Evolutionary conservation across 75 land plant genomes (phyloP).

Genomic region (Selaginella moellendorffii): DNA sequence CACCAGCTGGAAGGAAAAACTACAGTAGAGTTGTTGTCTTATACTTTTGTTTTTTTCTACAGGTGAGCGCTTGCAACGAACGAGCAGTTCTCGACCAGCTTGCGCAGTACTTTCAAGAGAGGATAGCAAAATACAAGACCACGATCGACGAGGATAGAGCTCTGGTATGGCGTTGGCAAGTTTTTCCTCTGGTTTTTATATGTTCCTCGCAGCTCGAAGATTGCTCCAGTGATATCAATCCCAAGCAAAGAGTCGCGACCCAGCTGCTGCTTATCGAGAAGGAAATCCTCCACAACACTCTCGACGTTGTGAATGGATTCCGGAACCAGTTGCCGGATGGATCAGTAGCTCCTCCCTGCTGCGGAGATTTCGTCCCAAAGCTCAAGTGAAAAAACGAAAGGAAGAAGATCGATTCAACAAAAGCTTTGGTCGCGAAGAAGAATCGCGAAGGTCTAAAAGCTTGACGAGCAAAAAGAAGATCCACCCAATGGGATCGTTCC

Average conservation of each 20-base stretch:
- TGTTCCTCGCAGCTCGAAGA: slow-evolving; percentile 52
- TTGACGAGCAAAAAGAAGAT: too few species aligned
- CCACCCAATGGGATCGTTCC: too few species aligned
- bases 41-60: slow-evolving; percentile 3
- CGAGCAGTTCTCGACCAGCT: slow-evolving; percentile 86
- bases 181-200: too few species aligned
- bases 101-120: slow-evolving; percentile 40
- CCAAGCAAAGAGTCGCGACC: slow-evolving; percentile 72
- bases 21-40: too few species aligned
- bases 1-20: too few species aligned
- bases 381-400: too few species aligned
- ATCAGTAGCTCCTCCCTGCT: slow-evolving; percentile 49
- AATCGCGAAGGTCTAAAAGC: too few species aligned
- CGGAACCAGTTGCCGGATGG: slow-evolving; percentile 56
- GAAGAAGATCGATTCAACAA: too few species aligned
- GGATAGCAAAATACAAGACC: slow-evolving; percentile 65
- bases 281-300: slow-evolving; percentile 54
- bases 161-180: slow-evolving; percentile 49
- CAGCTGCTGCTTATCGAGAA: slow-evolving; percentile 74
- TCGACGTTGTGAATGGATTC: slow-evolving; percentile 44
- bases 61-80: slow-evolving; percentile 95
- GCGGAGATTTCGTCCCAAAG: slow-evolving; percentile 61
- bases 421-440: too few species aligned
- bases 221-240: slow-evolving; percentile 27
- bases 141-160: slow-evolving; percentile 47